Conservation (phyloP, 176 grass and related monocot genomes). For the Bothriochloa decipiens region DNA sequence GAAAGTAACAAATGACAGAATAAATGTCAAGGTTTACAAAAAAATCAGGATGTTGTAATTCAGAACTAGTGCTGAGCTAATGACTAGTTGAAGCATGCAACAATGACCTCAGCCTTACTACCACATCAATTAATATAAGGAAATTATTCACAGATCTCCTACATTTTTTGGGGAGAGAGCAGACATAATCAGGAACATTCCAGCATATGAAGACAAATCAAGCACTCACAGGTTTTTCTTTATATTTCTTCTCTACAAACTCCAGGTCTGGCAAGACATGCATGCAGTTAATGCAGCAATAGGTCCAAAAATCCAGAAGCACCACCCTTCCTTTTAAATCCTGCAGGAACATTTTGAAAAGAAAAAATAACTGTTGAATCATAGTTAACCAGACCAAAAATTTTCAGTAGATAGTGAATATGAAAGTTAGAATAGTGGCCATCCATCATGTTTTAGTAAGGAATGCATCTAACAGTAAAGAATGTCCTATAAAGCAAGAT, state of each 20-base stretch:
- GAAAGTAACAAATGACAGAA: not conserved
- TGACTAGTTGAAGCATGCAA: too few species aligned
- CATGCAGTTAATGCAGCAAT: constrained; percentile 99
- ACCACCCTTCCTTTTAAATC: constrained; percentile 92
- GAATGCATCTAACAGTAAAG: not conserved
- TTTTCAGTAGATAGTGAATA: constrained; percentile 18
- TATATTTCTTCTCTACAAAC: constrained; percentile 88
- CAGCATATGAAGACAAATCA: constrained; percentile 25
- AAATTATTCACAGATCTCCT: not conserved
- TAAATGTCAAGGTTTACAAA: not conserved
- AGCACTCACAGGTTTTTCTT: constrained; percentile 79
- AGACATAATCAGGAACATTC: constrained; percentile 17
- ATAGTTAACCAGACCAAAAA: constrained; percentile 30
- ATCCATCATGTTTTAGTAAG: constrained; percentile 23
- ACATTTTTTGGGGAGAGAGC: too few species aligned
- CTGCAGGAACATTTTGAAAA: constrained; percentile 48
- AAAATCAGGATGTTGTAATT: not conserved
- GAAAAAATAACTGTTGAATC: not conserved
- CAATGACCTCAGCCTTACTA: too few species aligned
- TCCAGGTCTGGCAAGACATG: constrained; percentile 97
- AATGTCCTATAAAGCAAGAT: constrained; percentile 15
- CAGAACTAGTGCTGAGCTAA: not conserved
- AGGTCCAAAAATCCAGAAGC: constrained; percentile 97
- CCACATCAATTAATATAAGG: not conserved
- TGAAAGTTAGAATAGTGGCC: not conserved